Conservation (phyloP, 2,329 filamentous ascomycete species). For the Eurotiales sp. region DNA sequence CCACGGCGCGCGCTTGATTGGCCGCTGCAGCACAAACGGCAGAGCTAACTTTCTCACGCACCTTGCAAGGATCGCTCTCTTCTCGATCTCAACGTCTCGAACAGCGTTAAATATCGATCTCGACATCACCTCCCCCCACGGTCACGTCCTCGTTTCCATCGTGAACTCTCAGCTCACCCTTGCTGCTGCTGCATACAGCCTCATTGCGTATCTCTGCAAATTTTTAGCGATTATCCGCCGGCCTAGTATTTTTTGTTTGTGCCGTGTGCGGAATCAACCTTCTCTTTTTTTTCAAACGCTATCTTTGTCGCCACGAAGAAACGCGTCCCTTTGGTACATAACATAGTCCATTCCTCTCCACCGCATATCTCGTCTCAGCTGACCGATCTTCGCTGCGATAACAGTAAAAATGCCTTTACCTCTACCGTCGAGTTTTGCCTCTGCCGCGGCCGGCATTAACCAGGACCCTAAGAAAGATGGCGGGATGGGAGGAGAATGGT, state of each 20-base stretch:
- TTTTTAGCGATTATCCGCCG: constrained; percentile 9
- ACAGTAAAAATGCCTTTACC: constrained; percentile 61
- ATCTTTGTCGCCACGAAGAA: constrained; percentile 15
- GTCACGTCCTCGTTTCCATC: constrained; percentile 9
- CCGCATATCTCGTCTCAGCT: constrained; percentile 18
- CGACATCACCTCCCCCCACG: constrained; percentile 1
- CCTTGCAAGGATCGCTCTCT: constrained; percentile 12
- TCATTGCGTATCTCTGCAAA: constrained; percentile 9
- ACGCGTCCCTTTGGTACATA: constrained; percentile 9
- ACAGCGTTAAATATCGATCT: constrained; percentile 8
- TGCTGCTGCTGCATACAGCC: constrained; percentile 13
- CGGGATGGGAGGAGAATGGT: constrained; percentile 68
- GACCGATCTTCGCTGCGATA: constrained; percentile 21
- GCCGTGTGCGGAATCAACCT: constrained; percentile 14
- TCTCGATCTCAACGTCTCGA: constrained; percentile 14
- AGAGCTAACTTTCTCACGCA: constrained; percentile 5
- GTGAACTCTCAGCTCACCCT: constrained; percentile 8
- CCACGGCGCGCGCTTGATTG: constrained; percentile 8
- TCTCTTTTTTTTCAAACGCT: constrained; percentile 14
- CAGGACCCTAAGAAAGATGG: constrained; percentile 57
- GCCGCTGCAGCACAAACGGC: constrained; percentile 2
- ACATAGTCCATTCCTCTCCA: constrained; percentile 10
- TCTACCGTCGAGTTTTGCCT: constrained; percentile 79
- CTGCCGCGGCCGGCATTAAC: constrained; percentile 73
- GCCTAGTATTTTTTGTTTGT: constrained; percentile 14